A percentile compares a stretch with the other conserved stretches of the same genome.
phyloP scores from a whole-genome alignment of 1,139 yeast genomes.

The Debaryomycetaceae sp. region DNA sequence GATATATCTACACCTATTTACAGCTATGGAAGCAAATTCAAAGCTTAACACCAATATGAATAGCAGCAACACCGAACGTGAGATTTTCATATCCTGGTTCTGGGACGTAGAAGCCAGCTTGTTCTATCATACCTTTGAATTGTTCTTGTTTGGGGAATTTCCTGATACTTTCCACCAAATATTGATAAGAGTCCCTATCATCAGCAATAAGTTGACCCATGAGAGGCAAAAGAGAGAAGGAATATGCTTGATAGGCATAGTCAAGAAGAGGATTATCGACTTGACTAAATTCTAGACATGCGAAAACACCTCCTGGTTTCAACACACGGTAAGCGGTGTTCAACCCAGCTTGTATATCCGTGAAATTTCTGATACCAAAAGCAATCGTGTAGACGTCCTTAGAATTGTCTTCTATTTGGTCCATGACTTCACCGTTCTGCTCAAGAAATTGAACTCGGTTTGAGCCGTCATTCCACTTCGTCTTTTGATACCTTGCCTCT shows the following conservation, averaged over 20 bases:
- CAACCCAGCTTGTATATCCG: slow-evolving; percentile 89
- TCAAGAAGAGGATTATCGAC: slow-evolving; percentile 79
- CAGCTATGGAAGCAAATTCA: slow-evolving; percentile 10
- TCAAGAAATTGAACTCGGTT: slow-evolving; percentile 74
- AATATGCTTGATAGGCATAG: slow-evolving; percentile 78
- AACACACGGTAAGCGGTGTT: slow-evolving; percentile 91
- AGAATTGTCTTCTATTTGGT: slow-evolving; percentile 76
- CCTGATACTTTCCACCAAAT: slow-evolving; percentile 88
- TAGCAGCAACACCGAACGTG: slow-evolving; percentile 95
- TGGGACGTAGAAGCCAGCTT: slow-evolving; percentile 87
- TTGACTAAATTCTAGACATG: slow-evolving; percentile 91
- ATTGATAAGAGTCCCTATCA: slow-evolving; percentile 93
- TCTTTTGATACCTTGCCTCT: slow-evolving; percentile 59
- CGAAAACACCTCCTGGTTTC: slow-evolving; percentile 98
- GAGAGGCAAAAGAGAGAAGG: slow-evolving; percentile 82
- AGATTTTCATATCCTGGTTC: slow-evolving; percentile 91
- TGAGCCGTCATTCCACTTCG: slow-evolving; percentile 52
- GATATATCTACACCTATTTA: slow-evolving; percentile 5
- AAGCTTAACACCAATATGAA: slow-evolving; percentile 91
- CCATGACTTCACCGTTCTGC: slow-evolving; percentile 91
- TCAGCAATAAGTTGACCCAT: slow-evolving; percentile 95
- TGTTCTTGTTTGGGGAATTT: slow-evolving; percentile 90
- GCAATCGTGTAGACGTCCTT: slow-evolving; percentile 96
- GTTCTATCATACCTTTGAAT: slow-evolving; percentile 86
- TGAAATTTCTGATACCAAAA: slow-evolving; percentile 95